Conservation (phyloP, 108 stramenopile genomes). For the Stephanodiscus minutulus region DNA sequence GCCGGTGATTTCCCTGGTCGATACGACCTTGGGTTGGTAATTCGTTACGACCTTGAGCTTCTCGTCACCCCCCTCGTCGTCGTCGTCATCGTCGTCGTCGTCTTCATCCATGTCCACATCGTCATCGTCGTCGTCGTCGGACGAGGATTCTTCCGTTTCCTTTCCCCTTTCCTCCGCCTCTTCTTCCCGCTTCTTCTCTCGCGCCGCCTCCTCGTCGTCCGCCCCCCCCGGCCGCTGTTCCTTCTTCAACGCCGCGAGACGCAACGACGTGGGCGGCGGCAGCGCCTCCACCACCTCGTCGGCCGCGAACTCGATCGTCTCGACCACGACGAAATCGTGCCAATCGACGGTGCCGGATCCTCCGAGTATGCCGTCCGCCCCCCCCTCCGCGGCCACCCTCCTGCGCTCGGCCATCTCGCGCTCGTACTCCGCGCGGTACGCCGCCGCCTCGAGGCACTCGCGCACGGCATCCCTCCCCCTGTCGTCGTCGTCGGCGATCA, state of each 20-base stretch:
- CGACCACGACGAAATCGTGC: conserved; percentile 99
- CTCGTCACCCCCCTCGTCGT: conserved; percentile 82
- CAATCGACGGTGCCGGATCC: conserved; percentile 88
- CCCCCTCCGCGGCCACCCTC: conserved; percentile 60
- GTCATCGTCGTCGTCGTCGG: conserved; percentile 31
- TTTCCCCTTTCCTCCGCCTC: conserved; percentile 45
- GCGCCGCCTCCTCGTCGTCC: conserved; percentile 14
- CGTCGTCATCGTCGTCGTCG: conserved; percentile 81
- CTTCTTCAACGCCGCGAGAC: conserved; percentile 35
- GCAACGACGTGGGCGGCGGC: conserved; percentile 79
- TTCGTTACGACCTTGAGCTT: conserved; percentile 85
- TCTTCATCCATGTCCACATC: conserved; percentile 77
- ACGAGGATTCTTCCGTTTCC: conserved; percentile 43
- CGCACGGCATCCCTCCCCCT: conserved; percentile 5
- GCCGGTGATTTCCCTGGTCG: conserved; percentile 55
- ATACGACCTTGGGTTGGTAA: conserved; percentile 92
- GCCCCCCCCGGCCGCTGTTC: conserved; percentile 22
- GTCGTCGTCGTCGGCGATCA: conserved; percentile 17
- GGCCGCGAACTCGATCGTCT: conserved; percentile 93
- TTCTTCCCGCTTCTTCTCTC: conserved; percentile 36
- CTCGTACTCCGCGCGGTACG: conserved; percentile 83
- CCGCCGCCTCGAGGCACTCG: conserved; percentile 62
- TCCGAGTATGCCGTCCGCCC: conserved; percentile 44
- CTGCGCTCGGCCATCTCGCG: conserved; percentile 74
- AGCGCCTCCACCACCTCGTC: conserved; percentile 84